Base-by-base conservation (phyloP, 805 yeast genomes). In the Candida piceae region DNA sequence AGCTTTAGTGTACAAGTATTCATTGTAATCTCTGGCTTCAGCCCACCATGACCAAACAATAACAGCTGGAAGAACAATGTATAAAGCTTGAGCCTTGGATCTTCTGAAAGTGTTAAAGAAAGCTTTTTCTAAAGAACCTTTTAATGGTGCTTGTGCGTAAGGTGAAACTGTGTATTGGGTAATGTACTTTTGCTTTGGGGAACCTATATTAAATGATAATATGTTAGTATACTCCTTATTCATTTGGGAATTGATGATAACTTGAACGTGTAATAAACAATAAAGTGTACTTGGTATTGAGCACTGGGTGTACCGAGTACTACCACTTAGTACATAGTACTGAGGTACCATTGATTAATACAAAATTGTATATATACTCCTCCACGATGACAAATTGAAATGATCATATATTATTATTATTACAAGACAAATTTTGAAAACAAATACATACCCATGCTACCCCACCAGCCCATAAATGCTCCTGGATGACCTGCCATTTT, bases 391-490 rank as follows among this genome's bases (percentile, higher is more conserved):
- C n/a, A n/a, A n/a, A n/a, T n/a, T n/a, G n/a, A n/a, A n/a, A n/a
- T n/a, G n/a, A n/a, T n/a, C n/a, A n/a, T n/a, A n/a, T n/a, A n/a
- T n/a, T n/a, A n/a, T n/a, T n/a, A n/a, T n/a, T n/a, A n/a, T n/a
- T n/a, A n/a, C n/a, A n/a, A n/a, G n/a, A n/a, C n/a, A n/a, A n/a
- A n/a, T n/a, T n/a, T n/a, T n/a, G n/a, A n/a, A n/a, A n/a, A n/a
- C n/a, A n/a, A n/a, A n/a, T n/a, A 63, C 69, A 41, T 60, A 60
- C 94, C 95, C 60, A 88, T 66, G 70, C 72, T 65, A 60, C 97
- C 97, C 97, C 97, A 88, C 96, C 96, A 88, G 54, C 97, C 97
- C 90, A 85, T 81, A 60, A 83, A 88, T 58, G 87, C 80, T 53
- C 76, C 76, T 62, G 82, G 62, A 57, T 61, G 82, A 58, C 82